phyloP scores from a whole-genome alignment of 2,329 filamentous ascomycete genomes.

The Lasiodiplodia citricola region DNA sequence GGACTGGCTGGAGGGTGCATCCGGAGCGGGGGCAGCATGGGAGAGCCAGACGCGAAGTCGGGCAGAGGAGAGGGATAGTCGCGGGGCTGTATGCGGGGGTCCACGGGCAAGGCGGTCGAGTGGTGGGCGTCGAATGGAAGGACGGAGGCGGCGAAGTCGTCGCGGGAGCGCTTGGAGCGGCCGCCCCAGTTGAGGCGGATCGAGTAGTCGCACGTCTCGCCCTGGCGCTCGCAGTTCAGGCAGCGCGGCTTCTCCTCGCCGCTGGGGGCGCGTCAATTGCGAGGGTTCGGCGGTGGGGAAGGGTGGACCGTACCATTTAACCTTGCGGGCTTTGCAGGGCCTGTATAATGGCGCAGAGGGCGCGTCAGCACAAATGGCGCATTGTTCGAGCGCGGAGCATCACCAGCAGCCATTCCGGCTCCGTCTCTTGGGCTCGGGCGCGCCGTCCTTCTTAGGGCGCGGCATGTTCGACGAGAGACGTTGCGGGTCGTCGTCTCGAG shows the following conservation, averaged over 20 bases:
- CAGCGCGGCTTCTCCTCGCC: constrained; percentile 78
- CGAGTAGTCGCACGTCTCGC: constrained; percentile 79
- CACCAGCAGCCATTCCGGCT: constrained; percentile 74
- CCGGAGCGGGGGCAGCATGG: constrained; percentile 23
- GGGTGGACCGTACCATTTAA: constrained; percentile 67
- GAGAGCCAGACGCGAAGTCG: not conserved
- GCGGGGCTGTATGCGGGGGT: constrained; percentile 21
- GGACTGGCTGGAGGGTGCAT: not conserved
- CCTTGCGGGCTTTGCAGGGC: constrained; percentile 79
- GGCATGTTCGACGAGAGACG: constrained; percentile 56
- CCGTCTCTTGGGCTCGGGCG: constrained; percentile 68
- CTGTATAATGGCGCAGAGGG: constrained; percentile 47
- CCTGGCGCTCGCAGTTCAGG: constrained; percentile 72
- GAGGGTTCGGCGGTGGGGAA: not conserved
- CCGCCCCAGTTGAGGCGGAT: constrained; percentile 83
- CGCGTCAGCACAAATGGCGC: constrained; percentile 20
- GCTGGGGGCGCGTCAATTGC: constrained; percentile 43
- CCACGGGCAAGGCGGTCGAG: constrained; percentile 9
- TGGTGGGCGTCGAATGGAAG: constrained; percentile 26
- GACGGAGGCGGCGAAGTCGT: constrained; percentile 37
- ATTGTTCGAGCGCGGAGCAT: constrained; percentile 27
- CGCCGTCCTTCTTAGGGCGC: constrained; percentile 67
- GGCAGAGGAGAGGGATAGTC: constrained; percentile 34
- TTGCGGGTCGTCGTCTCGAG: not conserved
- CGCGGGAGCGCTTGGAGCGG: constrained; percentile 64